Evolutionary conservation across 176 grass and related monocot genomes (phyloP).

Genomic region (Phyllostachys edulis): DNA sequence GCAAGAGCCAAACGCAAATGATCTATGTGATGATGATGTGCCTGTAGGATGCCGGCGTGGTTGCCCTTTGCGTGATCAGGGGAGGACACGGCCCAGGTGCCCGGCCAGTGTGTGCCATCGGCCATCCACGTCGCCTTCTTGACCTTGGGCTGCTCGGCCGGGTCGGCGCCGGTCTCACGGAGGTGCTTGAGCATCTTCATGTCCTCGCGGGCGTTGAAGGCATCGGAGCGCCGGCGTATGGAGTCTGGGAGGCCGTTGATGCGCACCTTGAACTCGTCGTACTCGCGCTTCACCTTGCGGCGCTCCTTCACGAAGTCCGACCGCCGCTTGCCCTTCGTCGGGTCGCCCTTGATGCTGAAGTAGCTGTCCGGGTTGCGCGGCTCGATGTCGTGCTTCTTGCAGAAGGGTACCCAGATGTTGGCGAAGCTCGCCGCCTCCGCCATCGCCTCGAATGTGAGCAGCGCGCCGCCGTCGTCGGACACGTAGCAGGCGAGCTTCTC

Average conservation of each 20-base stretch:
- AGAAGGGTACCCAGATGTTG: constrained; percentile 94
- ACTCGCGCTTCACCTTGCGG: constrained; percentile 88
- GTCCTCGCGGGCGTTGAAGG: constrained; percentile 95
- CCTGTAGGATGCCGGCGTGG: constrained; percentile 86
- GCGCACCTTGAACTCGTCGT: constrained; percentile 96
- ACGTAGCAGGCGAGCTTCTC: constrained; percentile 97
- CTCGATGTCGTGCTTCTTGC: constrained; percentile 94
- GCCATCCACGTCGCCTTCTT: constrained; percentile 99
- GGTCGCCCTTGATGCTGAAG: constrained; percentile 84
- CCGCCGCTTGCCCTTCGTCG: constrained; percentile 84
- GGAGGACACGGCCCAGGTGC: constrained; percentile 52
- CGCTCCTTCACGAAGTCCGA: constrained; percentile 90
- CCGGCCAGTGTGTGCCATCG: constrained; percentile 92
- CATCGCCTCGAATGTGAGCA: constrained; percentile 97
- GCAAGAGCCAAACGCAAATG: not conserved
- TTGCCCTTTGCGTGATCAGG: constrained; percentile 82
- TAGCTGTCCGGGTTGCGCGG: constrained; percentile 93
- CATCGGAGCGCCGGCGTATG: constrained; percentile 79
- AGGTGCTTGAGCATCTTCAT: constrained; percentile 96
- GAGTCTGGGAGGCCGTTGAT: constrained; percentile 91
- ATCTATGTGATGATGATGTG: constrained; percentile 7
- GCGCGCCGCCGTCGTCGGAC: constrained; percentile 83
- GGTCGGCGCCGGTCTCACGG: constrained; percentile 73
- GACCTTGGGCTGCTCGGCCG: constrained; percentile 74
- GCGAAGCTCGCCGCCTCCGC: constrained; percentile 93